phyloP scores from a whole-genome alignment of 495 filamentous ascomycete genomes.

The Jackrogersella minutella region DNA sequence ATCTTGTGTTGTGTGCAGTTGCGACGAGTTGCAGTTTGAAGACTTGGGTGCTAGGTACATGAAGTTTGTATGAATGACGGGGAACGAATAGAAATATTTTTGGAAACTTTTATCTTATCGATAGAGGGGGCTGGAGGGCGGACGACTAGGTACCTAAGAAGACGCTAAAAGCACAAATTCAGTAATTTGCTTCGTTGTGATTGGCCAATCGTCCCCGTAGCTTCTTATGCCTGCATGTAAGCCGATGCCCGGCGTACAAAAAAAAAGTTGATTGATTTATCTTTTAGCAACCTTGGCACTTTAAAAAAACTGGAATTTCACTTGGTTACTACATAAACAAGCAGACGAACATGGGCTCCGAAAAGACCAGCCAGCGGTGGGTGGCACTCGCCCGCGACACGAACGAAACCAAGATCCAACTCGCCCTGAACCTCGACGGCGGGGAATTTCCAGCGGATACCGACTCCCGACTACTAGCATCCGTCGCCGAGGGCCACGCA shows the following conservation, averaged over 20 bases:
- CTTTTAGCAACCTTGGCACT: neutral
- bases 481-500: constrained; percentile 69
- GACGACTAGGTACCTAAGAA: neutral
- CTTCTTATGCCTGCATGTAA: constrained; percentile 15
- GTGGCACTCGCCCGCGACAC: constrained; percentile 83
- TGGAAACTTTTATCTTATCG: constrained; percentile 31
- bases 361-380: constrained; percentile 61
- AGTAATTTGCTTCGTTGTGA: constrained; percentile 23
- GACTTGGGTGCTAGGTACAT: neutral
- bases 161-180: constrained; percentile 20
- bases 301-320: neutral
- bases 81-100: constrained; percentile 41
- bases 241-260: constrained; percentile 32
- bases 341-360: constrained; percentile 48
- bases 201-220: constrained; percentile 35
- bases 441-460: constrained; percentile 74
- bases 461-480: constrained; percentile 49
- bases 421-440: constrained; percentile 92
- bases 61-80: constrained; percentile 5
- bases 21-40: constrained; percentile 19
- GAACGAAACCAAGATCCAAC: constrained; percentile 95
- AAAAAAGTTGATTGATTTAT: constrained; percentile 18
- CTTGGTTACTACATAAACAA: neutral
- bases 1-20: constrained; percentile 44
- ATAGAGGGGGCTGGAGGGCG: constrained; percentile 30